Percentiles rank a stretch among this genome's conserved stretches.
These are phyloP conservation scores for Alisma plantagoaquatica DNA, from an alignment of 106 monocot genomes.

Conservation along the genomic window DNA sequence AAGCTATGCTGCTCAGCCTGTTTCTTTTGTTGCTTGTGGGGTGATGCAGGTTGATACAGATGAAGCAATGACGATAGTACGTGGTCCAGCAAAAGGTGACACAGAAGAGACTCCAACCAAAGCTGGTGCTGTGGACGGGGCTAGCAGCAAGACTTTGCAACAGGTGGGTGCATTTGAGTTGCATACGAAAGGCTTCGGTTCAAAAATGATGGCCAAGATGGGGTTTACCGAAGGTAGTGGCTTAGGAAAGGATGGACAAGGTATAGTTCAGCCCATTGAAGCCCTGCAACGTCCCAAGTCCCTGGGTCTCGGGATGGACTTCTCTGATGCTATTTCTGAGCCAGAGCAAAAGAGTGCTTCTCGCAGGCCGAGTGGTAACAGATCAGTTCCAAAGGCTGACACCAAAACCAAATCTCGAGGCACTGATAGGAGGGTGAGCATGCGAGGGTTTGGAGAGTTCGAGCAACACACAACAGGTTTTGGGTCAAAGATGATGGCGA, in stretches of 20 bases:
- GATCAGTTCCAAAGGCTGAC: neutral
- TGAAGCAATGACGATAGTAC: constrained; percentile 1
- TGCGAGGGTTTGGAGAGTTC: constrained; percentile 36
- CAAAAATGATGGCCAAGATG: constrained; percentile 95
- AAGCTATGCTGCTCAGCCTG: constrained; percentile 48
- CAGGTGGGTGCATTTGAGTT: constrained; percentile 76
- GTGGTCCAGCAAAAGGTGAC: no score
- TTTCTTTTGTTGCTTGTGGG: constrained; percentile 60
- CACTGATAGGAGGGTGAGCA: neutral
- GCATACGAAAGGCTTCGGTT: constrained; percentile 95
- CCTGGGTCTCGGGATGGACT: constrained; percentile 73
- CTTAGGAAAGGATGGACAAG: constrained; percentile 76
- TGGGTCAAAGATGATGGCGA: constrained; percentile 90
- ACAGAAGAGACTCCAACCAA: no score
- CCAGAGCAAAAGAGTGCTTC: neutral
- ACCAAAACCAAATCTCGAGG: neutral
- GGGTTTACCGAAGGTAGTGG: constrained; percentile 79
- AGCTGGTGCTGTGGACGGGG: no score
- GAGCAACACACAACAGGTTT: constrained; percentile 88
- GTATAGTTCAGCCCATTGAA: constrained; percentile 64
- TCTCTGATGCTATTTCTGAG: constrained; percentile 12
- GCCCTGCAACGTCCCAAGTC: constrained; percentile 68
- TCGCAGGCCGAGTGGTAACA: no score
- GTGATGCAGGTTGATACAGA: constrained; percentile 49
- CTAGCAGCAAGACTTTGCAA: no score